Base-by-base conservation (phyloP, 176 grass and related monocot species). In the Ensete glaucum region DNA sequence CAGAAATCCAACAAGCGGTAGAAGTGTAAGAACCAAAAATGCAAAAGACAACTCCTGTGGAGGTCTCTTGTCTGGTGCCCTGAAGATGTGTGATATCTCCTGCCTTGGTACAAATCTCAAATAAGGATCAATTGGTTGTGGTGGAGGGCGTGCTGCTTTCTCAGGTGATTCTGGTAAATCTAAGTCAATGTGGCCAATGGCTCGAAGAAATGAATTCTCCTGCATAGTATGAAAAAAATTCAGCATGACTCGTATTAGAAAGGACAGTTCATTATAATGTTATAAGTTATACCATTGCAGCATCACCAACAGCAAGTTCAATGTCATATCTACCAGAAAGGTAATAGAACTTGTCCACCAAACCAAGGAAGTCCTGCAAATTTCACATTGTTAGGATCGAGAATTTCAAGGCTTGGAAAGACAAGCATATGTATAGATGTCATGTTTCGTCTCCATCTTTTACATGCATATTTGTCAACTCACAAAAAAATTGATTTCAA, bases 331-430 rank as follows among this genome's bases (percentile, higher is more conserved):
- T 88, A 81, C 96, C 96, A 75, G 91, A 95, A 52, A 95, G 85
- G 76, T 99, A 99, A 84, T 95, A 99, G 70, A 99, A 88, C 67
- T 89, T 99, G 62, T 91, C 91, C 70, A 99, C 88, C 76, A 99
- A 73, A 58, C 88, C 91, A 75, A 99, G 86, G 67, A 99, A 95
- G 67, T 99, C 89, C 96, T 99, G 77, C 67, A 43, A 43, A 43
- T 43, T 43, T 43, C 34, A 43, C 34, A 43, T 43, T 43, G 34
- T 43, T 43, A 6, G 3, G 4, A 34, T 43, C 34, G 4, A 43
- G 34, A 43, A 43, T 43, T 43, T 43, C 34, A 43, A 6, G 4
- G 34, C 34, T 43, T 5, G 34, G 34, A 43, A 43, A 43, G 34
- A 43, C 34, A 43, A 43, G 4, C 34, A 43, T 43, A 43, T 43